A percentile compares a stretch with the other conserved stretches of the same genome.
Evolutionary conservation across 345 rosid genomes (phyloP).

Genomic region (Fremontodendron californicum): DNA sequence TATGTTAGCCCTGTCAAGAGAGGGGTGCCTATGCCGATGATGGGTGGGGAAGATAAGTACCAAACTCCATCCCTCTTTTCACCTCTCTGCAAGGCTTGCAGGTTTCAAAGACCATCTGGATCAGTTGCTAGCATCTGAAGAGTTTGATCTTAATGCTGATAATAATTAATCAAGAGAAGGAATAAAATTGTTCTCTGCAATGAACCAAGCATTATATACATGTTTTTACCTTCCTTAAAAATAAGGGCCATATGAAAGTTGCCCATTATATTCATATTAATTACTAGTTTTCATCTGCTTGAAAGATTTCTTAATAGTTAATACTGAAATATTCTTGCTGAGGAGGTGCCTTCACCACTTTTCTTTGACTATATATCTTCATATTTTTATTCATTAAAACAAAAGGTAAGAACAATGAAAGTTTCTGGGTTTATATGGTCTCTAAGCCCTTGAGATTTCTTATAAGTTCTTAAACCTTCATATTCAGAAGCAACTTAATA

Average conservation of each 20-base stretch:
- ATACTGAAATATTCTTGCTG: neutral
- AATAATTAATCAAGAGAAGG: neutral
- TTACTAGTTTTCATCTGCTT: neutral
- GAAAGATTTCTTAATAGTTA: neutral
- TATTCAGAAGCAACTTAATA: neutral
- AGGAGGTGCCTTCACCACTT: too few relatives aligned
- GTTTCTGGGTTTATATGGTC: neutral
- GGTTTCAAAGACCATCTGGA: slow-evolving; percentile 33
- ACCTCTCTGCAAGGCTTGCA: slow-evolving; percentile 46
- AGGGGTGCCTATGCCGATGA: slow-evolving; percentile 72
- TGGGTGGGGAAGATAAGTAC: slow-evolving; percentile 71
- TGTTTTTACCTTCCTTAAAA: neutral
- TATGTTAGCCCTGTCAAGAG: slow-evolving; percentile 57
- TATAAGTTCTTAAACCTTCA: neutral
- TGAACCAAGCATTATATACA: neutral
- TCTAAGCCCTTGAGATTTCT: neutral
- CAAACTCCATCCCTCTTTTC: slow-evolving; percentile 53
- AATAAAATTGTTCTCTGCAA: neutral
- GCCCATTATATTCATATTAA: neutral
- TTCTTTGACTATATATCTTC: too few relatives aligned
- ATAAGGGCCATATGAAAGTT: slow-evolving; percentile 2
- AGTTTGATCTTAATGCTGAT: neutral
- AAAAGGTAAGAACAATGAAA: neutral
- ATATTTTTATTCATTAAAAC: neutral
- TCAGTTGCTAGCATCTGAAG: slow-evolving; percentile 1